Base-by-base conservation (phyloP, 768 basidiomycete genomes). In the Xerocomellus chrysenteron region DNA sequence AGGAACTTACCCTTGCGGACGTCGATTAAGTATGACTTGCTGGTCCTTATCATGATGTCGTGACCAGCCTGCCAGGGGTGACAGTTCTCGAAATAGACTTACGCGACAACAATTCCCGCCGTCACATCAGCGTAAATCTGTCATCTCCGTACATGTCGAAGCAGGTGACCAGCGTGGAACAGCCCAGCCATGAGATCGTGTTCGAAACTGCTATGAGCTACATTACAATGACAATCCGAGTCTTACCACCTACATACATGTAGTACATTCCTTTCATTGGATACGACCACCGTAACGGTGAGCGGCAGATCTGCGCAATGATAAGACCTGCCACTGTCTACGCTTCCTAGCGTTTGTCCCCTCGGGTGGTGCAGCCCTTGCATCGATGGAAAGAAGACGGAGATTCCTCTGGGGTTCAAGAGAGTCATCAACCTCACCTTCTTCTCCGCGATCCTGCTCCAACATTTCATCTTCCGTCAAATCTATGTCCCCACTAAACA, bases 341-440 rank as follows among this genome's bases (percentile, higher is more conserved):
- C 81, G 75, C 28, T 74, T 71, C 61, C 73, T 75, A 8, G 77
- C 73, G 55, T 67, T 73, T 36, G 67, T 50, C 54, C 74, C 69
- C 49, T 73, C 66, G 36, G 65, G 53, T 28, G 57, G 54, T 55
- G 66, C 55, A 46, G 71, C 70, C 54, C 82, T 77, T 40, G 78
- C 75, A 32, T 77, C 65, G 51, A 86, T 71, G 12, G 76, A 73
- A 37, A 88, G 64, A 50, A 87, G 77, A 52, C 82, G 75, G 21
- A 90, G 81, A 42, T 75, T 73, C 61, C 91, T 77, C 14, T 76
- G 73, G 40, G 67, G 65, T 43, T 88, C 86, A 5, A 74, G 75
- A 14, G 87, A 85, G 66, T 93, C 86, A 64, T 94, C 91, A 14
- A 85, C 82, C 68, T 91, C 90, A 3, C 81, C 85, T 55, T 91